Evolutionary conservation across 352 stramenopile species (phyloP).

Genomic region (Pythium aristosporum): DNA sequence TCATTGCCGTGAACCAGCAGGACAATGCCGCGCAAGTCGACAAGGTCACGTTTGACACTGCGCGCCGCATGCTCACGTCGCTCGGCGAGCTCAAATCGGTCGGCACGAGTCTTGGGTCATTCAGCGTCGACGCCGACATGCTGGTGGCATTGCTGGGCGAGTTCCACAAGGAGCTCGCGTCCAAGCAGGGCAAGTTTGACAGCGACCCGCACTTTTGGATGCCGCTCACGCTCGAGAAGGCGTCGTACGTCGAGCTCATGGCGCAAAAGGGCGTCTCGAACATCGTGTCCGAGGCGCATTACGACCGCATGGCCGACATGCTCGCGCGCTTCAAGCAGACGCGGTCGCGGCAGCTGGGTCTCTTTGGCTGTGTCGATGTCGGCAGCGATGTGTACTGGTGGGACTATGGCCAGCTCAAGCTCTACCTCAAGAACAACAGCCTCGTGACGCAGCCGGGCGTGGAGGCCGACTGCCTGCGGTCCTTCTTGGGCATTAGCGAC

Average conservation of each 20-base stretch:
- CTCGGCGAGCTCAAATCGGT: conserved; percentile 95
- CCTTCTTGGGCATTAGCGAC: conserved; percentile 81
- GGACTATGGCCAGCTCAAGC: conserved; percentile 98
- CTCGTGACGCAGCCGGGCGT: conserved; percentile 89
- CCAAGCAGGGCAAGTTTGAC: conserved; percentile 94
- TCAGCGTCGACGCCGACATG: conserved; percentile 94
- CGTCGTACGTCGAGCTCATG: conserved; percentile 95
- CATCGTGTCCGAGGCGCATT: conserved; percentile 76
- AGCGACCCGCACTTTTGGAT: conserved; percentile 99
- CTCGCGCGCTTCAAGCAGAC: conserved; percentile 80
- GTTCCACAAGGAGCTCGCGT: conserved; percentile 88
- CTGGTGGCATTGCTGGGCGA: conserved; percentile 91
- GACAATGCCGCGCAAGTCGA: conserved; percentile 94
- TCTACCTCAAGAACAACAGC: conserved; percentile 97
- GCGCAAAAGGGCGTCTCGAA: conserved; percentile 89
- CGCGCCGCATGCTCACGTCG: conserved; percentile 89
- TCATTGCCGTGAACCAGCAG: conserved; percentile 95
- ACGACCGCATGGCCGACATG: conserved; percentile 92
- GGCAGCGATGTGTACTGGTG: conserved; percentile 97
- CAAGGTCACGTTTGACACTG: conserved; percentile 97
- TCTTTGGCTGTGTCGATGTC: conserved; percentile 98
- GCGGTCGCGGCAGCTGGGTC: conserved; percentile 61
- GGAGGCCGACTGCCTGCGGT: conserved; percentile 75
- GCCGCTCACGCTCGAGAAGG: conserved; percentile 93
- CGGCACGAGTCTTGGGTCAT: conserved; percentile 95